These are phyloP conservation scores for Flaveria sonorensis DNA, from an alignment of 129 eudicot species.

Conservation along the genomic window DNA sequence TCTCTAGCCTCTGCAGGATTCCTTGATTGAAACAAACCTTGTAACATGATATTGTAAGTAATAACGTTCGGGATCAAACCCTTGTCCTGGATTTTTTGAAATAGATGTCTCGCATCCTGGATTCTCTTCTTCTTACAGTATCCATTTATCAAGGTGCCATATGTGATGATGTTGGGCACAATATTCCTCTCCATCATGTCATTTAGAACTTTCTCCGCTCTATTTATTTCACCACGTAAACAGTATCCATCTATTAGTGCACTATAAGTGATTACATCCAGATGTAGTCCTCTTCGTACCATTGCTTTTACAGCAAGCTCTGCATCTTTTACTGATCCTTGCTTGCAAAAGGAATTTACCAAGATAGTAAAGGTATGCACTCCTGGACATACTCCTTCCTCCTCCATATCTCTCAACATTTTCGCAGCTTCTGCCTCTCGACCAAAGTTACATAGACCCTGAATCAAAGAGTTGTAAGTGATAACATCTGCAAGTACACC, in stretches of 20 bases:
- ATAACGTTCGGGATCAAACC: constrained; percentile 27
- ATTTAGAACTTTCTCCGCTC: constrained; percentile 29
- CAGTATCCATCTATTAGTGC: constrained; percentile 53
- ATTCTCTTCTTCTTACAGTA: constrained; percentile 27
- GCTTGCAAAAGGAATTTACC: constrained; percentile 33
- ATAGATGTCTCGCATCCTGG: constrained; percentile 30
- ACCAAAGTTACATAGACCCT: constrained; percentile 38
- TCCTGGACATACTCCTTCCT: constrained; percentile 12
- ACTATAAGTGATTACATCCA: constrained; percentile 33
- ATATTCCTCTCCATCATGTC: constrained; percentile 26
- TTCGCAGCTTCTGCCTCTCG: constrained; percentile 31
- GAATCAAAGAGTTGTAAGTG: constrained; percentile 47
- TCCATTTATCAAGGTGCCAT: constrained; percentile 36
- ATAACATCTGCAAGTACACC: constrained; percentile 36
- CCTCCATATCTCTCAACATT: constrained; percentile 34
- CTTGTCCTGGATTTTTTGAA: constrained; percentile 27
- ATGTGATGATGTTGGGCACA: constrained; percentile 35
- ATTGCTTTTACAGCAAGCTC: constrained; percentile 24
- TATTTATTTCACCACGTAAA: constrained; percentile 40
- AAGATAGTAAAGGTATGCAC: constrained; percentile 26
- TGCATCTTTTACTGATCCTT: constrained; percentile 30
- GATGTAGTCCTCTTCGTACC: constrained; percentile 29
- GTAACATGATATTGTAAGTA: constrained; percentile 32
- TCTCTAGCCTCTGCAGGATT: constrained; percentile 22
- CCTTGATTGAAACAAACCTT: constrained; percentile 29